These are phyloP conservation scores for Podaxis rugospora DNA, from an alignment of 768 basidiomycete species.

Conservation along the genomic window DNA sequence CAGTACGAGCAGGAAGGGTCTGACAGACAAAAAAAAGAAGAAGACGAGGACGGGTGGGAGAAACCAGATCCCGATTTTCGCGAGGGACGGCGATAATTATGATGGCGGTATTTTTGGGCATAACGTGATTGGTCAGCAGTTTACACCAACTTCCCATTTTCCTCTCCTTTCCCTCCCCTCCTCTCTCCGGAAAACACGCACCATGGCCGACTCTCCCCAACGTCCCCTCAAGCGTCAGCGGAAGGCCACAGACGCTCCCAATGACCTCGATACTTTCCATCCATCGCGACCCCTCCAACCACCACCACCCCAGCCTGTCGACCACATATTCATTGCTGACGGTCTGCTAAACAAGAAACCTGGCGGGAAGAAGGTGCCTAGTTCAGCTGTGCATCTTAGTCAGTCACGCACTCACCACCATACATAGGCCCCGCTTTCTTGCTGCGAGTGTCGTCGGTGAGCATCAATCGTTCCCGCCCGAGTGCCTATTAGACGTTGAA, in stretches of 20 bases:
- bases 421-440: slow-evolving; percentile 48
- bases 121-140: slow-evolving; percentile 9
- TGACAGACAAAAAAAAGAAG: neutral
- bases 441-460: slow-evolving; percentile 59
- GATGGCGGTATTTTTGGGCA: neutral
- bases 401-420: slow-evolving; percentile 7
- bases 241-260: slow-evolving; percentile 24
- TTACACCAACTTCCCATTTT: neutral
- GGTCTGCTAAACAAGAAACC: slow-evolving; percentile 40
- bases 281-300: slow-evolving; percentile 18
- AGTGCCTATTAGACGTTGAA: slow-evolving; percentile 7
- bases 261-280: slow-evolving; percentile 14
- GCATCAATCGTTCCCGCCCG: slow-evolving; percentile 13
- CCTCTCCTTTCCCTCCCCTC: slow-evolving; percentile 2
- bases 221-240: slow-evolving; percentile 45
- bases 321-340: slow-evolving; percentile 51
- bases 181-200: slow-evolving; percentile 13
- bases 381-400: neutral
- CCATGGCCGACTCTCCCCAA: slow-evolving; percentile 15
- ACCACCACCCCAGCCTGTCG: slow-evolving; percentile 29
- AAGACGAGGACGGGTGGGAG: neutral
- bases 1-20: neutral
- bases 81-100: neutral
- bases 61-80: slow-evolving; percentile 3
- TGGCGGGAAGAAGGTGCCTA: slow-evolving; percentile 41